Conservation (phyloP, 495 filamentous ascomycete genomes). For the Neurospora sp. region DNA sequence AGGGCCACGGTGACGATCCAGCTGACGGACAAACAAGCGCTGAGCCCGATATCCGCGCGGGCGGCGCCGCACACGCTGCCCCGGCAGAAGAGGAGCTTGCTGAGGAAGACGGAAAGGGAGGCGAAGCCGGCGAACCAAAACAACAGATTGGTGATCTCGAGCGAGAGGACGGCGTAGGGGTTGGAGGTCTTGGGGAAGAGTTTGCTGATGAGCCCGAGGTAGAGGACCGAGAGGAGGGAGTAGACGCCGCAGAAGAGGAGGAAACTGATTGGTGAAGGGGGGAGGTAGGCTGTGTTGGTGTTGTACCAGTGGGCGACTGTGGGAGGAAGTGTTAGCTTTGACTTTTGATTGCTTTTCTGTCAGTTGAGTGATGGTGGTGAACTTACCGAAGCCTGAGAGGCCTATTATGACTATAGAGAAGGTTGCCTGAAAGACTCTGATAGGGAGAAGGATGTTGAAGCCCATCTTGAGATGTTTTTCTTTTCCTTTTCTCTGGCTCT, state of each 20-base stretch:
- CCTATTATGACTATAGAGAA: constrained; percentile 58
- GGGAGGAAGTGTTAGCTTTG: constrained; percentile 4
- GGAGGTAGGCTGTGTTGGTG: constrained; percentile 28
- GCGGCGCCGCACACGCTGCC: constrained; percentile 39
- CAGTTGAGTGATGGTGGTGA: not conserved
- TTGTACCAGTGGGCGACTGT: constrained; percentile 45
- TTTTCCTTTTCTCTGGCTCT: not conserved
- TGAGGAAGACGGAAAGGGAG: constrained; percentile 56
- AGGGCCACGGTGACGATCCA: constrained; percentile 32
- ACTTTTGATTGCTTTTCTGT: not conserved
- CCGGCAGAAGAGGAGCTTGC: constrained; percentile 41
- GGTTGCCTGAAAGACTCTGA: constrained; percentile 43
- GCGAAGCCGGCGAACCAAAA: constrained; percentile 80
- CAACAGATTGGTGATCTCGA: constrained; percentile 58
- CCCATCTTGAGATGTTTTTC: constrained; percentile 5
- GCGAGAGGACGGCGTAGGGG: constrained; percentile 45
- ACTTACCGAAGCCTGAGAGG: constrained; percentile 60
- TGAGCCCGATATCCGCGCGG: constrained; percentile 36
- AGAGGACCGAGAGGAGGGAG: constrained; percentile 53
- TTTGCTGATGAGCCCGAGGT: constrained; percentile 53
- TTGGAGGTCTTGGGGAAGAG: constrained; percentile 40
- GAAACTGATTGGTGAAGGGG: constrained; percentile 57
- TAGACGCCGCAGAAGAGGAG: constrained; percentile 58
- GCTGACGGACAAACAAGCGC: constrained; percentile 31
- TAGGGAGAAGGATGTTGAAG: constrained; percentile 14